Conservation (phyloP, 202 grass and related monocot species). For the Musa balbisiana region DNA sequence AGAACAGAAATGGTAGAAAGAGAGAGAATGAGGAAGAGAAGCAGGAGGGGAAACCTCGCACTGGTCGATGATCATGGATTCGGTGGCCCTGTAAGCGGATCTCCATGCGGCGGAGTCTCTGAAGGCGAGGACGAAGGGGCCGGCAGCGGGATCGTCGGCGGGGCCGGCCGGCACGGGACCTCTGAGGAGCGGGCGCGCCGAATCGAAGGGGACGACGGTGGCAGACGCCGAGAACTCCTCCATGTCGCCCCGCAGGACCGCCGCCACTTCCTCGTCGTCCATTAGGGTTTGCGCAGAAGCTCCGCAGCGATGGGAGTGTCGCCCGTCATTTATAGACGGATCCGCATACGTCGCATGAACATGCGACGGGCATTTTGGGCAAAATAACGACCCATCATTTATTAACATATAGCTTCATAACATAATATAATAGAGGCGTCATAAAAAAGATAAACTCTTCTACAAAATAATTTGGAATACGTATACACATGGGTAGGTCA, state of each 20-base stretch:
- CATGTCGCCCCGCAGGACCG: slow-evolving; percentile 13
- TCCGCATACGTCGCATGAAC: too few species aligned
- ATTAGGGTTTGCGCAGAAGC: slow-evolving; percentile 2
- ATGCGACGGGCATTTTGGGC: too few species aligned
- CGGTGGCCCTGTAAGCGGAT: slow-evolving; percentile 40
- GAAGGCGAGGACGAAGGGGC: slow-evolving; percentile 62
- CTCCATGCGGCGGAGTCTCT: slow-evolving; percentile 55
- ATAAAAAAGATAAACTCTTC: too few species aligned
- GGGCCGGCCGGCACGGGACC: slow-evolving; percentile 29
- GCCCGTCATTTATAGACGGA: too few species aligned
- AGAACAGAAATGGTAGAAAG: background rate
- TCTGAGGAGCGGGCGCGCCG: slow-evolving; percentile 62
- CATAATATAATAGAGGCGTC: too few species aligned
- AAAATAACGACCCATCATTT: too few species aligned
- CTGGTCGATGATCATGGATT: slow-evolving; percentile 44
- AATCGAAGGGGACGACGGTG: slow-evolving; percentile 61
- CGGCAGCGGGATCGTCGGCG: slow-evolving; percentile 25
- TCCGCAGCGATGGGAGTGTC: too few species aligned
- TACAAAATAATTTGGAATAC: too few species aligned
- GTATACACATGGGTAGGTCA: too few species aligned
- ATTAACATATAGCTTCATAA: too few species aligned
- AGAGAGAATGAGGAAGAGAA: background rate
- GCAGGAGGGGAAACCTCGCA: slow-evolving; percentile 45
- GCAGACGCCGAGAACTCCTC: slow-evolving; percentile 42
- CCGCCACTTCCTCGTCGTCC: slow-evolving; percentile 18